A percentile compares a stretch with the other conserved stretches of the same genome.
Conservation (phyloP, 768 basidiomycete genomes). For the Albatrellus ellisii region DNA sequence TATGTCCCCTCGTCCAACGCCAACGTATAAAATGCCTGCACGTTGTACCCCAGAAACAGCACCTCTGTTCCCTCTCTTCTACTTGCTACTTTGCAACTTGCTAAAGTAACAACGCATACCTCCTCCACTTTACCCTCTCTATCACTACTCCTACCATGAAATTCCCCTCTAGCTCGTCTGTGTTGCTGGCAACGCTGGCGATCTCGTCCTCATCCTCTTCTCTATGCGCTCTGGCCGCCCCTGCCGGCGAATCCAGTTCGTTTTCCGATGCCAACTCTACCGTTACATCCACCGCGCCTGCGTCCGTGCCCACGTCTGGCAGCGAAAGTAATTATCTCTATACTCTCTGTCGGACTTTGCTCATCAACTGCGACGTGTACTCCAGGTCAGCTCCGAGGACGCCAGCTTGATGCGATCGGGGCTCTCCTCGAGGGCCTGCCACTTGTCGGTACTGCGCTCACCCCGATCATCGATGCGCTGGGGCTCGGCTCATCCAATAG, state of each 20-base stretch:
- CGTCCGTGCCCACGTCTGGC: conserved; percentile 3
- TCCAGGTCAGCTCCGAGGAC: not conserved
- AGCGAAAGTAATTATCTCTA: too few relatives aligned
- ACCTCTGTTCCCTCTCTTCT: conserved; percentile 11
- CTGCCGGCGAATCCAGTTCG: conserved; percentile 8
- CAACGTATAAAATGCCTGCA: too few relatives aligned
- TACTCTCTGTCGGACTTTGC: not conserved
- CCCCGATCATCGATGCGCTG: not conserved
- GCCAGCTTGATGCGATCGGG: not conserved
- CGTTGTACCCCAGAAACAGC: too few relatives aligned
- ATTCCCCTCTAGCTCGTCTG: conserved; percentile 21
- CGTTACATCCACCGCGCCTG: too few relatives aligned
- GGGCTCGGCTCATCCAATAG: too few relatives aligned
- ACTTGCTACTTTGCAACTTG: too few relatives aligned
- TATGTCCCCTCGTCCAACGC: too few relatives aligned
- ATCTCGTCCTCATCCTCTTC: conserved; percentile 19
- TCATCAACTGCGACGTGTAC: not conserved
- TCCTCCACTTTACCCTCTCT: conserved; percentile 11
- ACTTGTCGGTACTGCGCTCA: conserved; percentile 4
- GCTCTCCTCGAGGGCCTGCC: conserved; percentile 1
- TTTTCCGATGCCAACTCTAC: not conserved
- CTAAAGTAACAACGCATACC: too few relatives aligned
- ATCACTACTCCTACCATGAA: conserved; percentile 15
- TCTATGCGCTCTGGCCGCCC: conserved; percentile 19
- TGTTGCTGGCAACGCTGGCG: conserved; percentile 20